Conservation (phyloP, 345 rosid genomes). For the Euphorbia lathyris region DNA sequence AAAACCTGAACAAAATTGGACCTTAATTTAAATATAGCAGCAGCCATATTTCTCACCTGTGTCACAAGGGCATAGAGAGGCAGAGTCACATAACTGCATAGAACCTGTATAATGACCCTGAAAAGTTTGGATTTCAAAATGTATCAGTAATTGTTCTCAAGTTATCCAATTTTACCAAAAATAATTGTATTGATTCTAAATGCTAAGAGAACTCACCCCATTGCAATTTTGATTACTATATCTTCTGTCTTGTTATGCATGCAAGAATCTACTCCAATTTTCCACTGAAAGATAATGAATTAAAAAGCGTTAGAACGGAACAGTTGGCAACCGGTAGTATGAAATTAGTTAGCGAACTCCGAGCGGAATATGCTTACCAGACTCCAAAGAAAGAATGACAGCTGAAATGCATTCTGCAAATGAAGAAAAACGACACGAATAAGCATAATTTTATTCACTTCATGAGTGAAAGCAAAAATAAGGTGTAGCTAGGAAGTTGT, state of each 20-base stretch:
- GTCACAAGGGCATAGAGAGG: slow-evolving; percentile 97
- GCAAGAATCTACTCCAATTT: slow-evolving; percentile 49
- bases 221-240: slow-evolving; percentile 56
- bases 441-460: too few relatives aligned
- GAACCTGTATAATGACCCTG: slow-evolving; percentile 73
- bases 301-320: neutral
- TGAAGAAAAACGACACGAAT: too few relatives aligned
- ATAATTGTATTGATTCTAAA: neutral
- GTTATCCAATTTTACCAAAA: neutral
- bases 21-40: too few relatives aligned
- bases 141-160: slow-evolving; percentile 1
- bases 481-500: neutral
- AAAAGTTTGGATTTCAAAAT: slow-evolving; percentile 10
- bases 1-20: too few relatives aligned
- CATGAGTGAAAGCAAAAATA: neutral
- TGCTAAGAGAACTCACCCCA: slow-evolving; percentile 61
- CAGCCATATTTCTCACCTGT: slow-evolving; percentile 47
- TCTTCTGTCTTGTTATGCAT: slow-evolving; percentile 50
- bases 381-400: slow-evolving; percentile 82
- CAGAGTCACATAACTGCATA: slow-evolving; percentile 93
- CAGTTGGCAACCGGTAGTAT: neutral
- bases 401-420: slow-evolving; percentile 81
- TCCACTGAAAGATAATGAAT: slow-evolving; percentile 45
- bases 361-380: slow-evolving; percentile 42
- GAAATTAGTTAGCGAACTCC: neutral